Evolutionary conservation across 148 eudicot species (phyloP), one percentile per base, ranked within the genome.

Genomic region (Silene uniflora): DNA sequence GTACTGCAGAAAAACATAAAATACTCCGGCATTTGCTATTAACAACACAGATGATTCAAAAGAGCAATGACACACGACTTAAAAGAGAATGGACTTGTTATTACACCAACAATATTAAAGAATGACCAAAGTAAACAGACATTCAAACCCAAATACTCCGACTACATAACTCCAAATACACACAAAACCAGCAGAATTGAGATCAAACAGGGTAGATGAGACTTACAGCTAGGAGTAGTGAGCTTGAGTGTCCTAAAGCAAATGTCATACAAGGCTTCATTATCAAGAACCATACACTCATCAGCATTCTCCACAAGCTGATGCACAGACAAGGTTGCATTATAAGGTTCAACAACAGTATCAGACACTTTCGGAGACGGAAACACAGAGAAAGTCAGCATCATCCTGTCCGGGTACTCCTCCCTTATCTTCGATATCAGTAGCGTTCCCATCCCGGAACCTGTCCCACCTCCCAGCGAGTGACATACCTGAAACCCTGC

Each of bases 221-320:
- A 68, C 72, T 68, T 44, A 68, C 72, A 68, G 72, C 72, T 68
- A 21, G 72, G 72, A n/a, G 72, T 68, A 68, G 72, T 68, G 55
- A 68, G 72, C 55, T 68, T 68, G 72, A 68, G 72, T 42, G 72
- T 68, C 72, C 72, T 68, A 44, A 68, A 68, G 72, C 72, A 68
- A 44, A 68, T 68, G 72, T 68, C 72, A 44, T 68, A 68, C 55
- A 68, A 44, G 49, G 72, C 72, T 68, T 68, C 72, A 42, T 68
- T 68, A 68, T 68, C 72, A 19, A 68, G 72, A 21, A 68, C 72
- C 72, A 68, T 68, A 68, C 72, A 68, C 72, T 68, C 72, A 22
- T 68, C 72, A 44, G 72, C 72, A n/a, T 68, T 68, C 72, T 68
- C 72, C 10, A 68, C 72, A 7, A 68, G 55, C 72, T 68, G 72